A percentile compares a stretch with the other conserved stretches of the same genome.
Evolutionary conservation across 2,329 filamentous ascomycete genomes (phyloP).

Genomic region (Spiromastix sp.): DNA sequence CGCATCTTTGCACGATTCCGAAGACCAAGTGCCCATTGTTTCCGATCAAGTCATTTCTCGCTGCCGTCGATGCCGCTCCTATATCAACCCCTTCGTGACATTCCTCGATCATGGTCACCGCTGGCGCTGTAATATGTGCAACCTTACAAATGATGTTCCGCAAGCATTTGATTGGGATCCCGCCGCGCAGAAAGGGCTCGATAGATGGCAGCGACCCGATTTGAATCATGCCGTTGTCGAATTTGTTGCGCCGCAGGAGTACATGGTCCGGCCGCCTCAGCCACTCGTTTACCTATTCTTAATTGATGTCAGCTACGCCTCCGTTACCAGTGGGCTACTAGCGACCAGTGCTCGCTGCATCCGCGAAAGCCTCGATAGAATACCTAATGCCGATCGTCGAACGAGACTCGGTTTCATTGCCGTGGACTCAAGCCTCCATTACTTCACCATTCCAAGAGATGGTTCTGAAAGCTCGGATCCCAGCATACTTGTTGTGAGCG

Average conservation of each 20-base stretch:
- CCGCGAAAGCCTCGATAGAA: slow-evolving; percentile 85
- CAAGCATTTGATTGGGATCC: slow-evolving; percentile 99
- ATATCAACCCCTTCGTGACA: slow-evolving; percentile 95
- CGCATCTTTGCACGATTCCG: slow-evolving; percentile 79
- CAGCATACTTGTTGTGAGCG: slow-evolving; percentile 86
- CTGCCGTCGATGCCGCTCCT: slow-evolving; percentile 88
- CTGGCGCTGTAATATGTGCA: slow-evolving; percentile 99
- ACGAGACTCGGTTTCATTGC: slow-evolving; percentile 92
- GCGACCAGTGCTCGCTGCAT: slow-evolving; percentile 91
- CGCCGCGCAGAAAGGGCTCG: slow-evolving; percentile 77
- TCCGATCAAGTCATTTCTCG: slow-evolving; percentile 96
- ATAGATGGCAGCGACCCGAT: slow-evolving; percentile 85
- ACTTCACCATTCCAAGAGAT: slow-evolving; percentile 89
- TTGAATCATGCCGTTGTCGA: slow-evolving; percentile 95
- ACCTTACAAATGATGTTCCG: slow-evolving; percentile 96
- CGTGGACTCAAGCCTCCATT: slow-evolving; percentile 88
- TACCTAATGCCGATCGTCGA: slow-evolving; percentile 93
- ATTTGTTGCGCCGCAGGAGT: slow-evolving; percentile 95
- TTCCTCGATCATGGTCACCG: slow-evolving; percentile 95
- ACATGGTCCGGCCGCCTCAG: slow-evolving; percentile 96
- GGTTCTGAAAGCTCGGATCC: slow-evolving; percentile 74
- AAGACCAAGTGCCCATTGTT: slow-evolving; percentile 83
- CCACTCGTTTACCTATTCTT: slow-evolving; percentile 92
- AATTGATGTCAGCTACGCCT: slow-evolving; percentile 85
- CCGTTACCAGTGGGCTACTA: slow-evolving; percentile 80